A percentile compares a stretch with the other conserved stretches of the same genome.
phyloP scores from a whole-genome alignment of 495 filamentous ascomycete species.

The Symbiotaphrina buchneri region DNA sequence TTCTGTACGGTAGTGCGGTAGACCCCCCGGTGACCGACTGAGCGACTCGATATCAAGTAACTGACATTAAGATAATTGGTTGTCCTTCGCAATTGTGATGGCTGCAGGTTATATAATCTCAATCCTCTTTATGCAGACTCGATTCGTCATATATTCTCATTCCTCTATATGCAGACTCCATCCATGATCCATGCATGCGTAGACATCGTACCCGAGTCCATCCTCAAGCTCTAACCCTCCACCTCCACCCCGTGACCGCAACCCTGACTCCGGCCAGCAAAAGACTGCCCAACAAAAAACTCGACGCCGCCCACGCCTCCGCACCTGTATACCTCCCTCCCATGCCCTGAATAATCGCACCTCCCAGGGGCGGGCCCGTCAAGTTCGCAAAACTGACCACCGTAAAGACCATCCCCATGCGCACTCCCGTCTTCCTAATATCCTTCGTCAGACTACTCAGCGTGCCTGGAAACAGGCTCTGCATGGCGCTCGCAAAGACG shows the following conservation, averaged over 20 bases:
- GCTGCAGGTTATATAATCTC: too few species aligned
- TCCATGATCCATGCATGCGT: too few species aligned
- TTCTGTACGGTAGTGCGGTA: too few species aligned
- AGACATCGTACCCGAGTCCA: too few species aligned
- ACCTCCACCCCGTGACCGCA: not conserved
- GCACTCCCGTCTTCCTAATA: not conserved
- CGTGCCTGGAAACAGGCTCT: not conserved
- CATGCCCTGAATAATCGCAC: not conserved
- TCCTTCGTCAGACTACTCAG: not conserved
- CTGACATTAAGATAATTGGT: too few species aligned
- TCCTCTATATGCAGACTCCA: too few species aligned
- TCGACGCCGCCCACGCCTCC: constrained; percentile 1
- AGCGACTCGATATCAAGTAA: too few species aligned
- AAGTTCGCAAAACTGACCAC: constrained; percentile 1
- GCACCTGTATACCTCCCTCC: constrained; percentile 1
- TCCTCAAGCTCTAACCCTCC: too few species aligned
- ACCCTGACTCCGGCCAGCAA: not conserved
- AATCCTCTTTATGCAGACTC: too few species aligned
- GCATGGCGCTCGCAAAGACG: not conserved
- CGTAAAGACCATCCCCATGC: constrained; percentile 1
- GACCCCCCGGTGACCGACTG: too few species aligned
- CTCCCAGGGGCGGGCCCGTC: constrained; percentile 1
- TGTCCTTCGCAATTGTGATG: too few species aligned
- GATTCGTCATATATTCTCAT: too few species aligned
- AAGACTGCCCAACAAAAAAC: not conserved